These are phyloP conservation scores for Prunus yedoensis DNA, from an alignment of 331 rosid genomes.

Conservation along the genomic window DNA sequence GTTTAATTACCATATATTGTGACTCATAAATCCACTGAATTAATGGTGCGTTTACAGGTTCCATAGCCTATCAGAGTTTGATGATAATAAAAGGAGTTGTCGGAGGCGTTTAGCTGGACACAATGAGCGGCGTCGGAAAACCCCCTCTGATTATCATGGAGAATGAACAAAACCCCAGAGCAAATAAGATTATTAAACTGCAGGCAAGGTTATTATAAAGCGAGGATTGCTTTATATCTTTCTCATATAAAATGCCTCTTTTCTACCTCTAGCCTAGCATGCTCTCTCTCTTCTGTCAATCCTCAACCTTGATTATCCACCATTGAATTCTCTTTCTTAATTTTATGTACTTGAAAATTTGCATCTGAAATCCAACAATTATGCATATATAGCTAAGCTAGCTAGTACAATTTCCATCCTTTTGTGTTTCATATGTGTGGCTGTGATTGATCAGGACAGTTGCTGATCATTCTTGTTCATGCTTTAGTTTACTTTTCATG, in stretches of 20 bases:
- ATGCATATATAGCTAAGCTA: background rate
- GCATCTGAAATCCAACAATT: background rate
- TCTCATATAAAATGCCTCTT: conserved; percentile 16
- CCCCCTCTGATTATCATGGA: conserved; percentile 46
- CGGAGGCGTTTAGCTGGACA: conserved; percentile 94
- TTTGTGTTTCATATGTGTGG: background rate
- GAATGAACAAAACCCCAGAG: conserved; percentile 10
- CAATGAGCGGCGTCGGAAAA: conserved; percentile 88
- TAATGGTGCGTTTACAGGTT: conserved; percentile 47
- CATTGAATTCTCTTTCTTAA: background rate
- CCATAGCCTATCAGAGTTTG: conserved; percentile 74
- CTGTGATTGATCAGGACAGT: background rate
- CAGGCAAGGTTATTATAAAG: conserved; percentile 20
- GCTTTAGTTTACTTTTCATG: background rate
- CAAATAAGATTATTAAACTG: background rate
- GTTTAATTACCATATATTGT: no score
- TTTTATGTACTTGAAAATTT: background rate
- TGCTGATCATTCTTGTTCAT: background rate
- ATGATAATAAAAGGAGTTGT: conserved; percentile 82
- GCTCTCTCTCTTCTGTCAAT: conserved; percentile 96
- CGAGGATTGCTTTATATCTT: background rate
- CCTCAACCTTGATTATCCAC: background rate
- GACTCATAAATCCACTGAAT: background rate
- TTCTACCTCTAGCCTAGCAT: background rate
- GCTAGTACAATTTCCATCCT: background rate